These are phyloP conservation scores for Entophlyctis luteolus DNA, from an alignment of 192 early-diverging fungal species.

Conservation along the genomic window DNA sequence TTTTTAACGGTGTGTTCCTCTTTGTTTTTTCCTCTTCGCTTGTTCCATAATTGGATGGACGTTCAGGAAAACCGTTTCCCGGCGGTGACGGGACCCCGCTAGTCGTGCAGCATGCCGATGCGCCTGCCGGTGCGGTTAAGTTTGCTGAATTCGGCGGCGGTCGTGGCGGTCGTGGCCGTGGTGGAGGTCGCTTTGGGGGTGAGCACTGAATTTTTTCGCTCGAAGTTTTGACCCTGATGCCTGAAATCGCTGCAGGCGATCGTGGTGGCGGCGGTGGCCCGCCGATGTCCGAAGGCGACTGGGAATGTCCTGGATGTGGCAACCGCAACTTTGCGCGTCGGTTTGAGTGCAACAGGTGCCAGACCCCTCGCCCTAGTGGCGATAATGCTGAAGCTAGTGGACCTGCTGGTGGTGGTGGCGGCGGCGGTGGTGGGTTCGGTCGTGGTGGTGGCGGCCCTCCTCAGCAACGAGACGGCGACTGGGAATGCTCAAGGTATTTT, in stretches of 20 bases:
- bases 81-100: conserved; percentile 59
- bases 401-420: conserved; percentile 38
- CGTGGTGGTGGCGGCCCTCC: conserved; percentile 36
- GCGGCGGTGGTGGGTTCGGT: conserved; percentile 28
- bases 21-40: conserved; percentile 6
- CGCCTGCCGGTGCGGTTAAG: conserved; percentile 29
- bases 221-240: no score
- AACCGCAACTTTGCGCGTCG: conserved; percentile 64
- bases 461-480: conserved; percentile 24
- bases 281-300: conserved; percentile 55
- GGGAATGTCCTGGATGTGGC: conserved; percentile 56
- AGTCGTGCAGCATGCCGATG: conserved; percentile 57
- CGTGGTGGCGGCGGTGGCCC: conserved; percentile 32
- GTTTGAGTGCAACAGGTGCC: conserved; percentile 61
- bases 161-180: conserved; percentile 45
- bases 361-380: conserved; percentile 30
- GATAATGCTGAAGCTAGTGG: conserved; percentile 36
- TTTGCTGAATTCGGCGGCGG: conserved; percentile 46
- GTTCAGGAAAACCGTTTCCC: conserved; percentile 49
- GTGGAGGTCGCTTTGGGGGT: conserved; percentile 42
- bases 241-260: no score
- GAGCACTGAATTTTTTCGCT: conserved; percentile 2
- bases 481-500: conserved; percentile 29
- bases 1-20: conserved; percentile 58
- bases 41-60: conserved; percentile 24